A percentile compares a stretch with the other conserved stretches of the same genome.
Conservation (phyloP, 2,329 filamentous ascomycete genomes). For the Neophaeococcomyces aloes region DNA sequence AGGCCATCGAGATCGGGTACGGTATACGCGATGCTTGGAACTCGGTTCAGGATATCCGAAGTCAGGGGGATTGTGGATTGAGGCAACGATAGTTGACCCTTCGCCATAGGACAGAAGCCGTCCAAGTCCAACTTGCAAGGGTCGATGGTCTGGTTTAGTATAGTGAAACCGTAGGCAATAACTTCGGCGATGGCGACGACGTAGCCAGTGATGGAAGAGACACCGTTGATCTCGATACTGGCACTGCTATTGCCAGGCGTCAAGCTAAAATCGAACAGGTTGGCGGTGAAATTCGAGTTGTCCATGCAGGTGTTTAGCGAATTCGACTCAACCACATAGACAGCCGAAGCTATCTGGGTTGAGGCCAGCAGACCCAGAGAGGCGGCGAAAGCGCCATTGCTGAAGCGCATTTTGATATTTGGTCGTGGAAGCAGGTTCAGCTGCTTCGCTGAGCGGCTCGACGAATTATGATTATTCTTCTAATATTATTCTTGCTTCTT, state of each 20-base stretch:
- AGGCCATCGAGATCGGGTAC: conserved; percentile 86
- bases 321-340: conserved; percentile 63
- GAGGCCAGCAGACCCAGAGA: conserved; percentile 31
- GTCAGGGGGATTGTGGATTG: conserved; percentile 57
- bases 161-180: conserved; percentile 70
- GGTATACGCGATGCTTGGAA: conserved; percentile 78
- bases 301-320: conserved; percentile 77
- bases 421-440: not conserved
- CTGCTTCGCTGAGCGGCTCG: not conserved
- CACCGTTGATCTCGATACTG: conserved; percentile 64
- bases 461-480: conserved; percentile 3
- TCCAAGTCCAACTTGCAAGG: conserved; percentile 61
- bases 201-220: conserved; percentile 73
- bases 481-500: conserved; percentile 2
- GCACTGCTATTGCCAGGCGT: conserved; percentile 57
- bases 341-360: conserved; percentile 46
- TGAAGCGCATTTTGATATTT: conserved; percentile 17
- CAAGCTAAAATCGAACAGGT: conserved; percentile 70
- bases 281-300: conserved; percentile 76
- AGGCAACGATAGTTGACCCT: conserved; percentile 63
- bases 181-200: conserved; percentile 67
- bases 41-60: conserved; percentile 46
- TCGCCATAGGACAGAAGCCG: conserved; percentile 83
- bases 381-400: conserved; percentile 17
- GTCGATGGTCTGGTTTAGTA: conserved; percentile 57